Evolutionary conservation across 129 eudicot genomes (phyloP), one percentile per base, ranked within the genome.

Genomic region (Smallanthus sonchifolius): DNA sequence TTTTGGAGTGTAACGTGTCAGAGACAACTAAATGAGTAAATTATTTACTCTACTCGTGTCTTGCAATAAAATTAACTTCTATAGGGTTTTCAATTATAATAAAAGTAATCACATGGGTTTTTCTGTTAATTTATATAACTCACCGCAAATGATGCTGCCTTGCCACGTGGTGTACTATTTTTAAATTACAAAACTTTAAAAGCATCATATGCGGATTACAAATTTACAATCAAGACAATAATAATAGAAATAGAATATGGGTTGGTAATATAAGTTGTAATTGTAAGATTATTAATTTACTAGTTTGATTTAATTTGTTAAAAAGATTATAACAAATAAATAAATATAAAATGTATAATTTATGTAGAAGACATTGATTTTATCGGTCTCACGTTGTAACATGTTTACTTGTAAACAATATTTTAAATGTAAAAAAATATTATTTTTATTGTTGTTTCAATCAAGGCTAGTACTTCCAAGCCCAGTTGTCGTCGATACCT

Each of bases 61-160:
- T 59, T 30, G 39, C 65, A 59, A 14, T 14, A 6, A 65, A 65
- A 38, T 10, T 51, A 70, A 52, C 64, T 52, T 62, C 15, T 61
- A 35, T 9, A 64, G 47, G 78, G 75, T 67, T 71, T 73, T 35
- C 35, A 44, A 74, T 45, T 74, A 67, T 37, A 80, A 55, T 80
- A 74, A 74, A 65, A 73, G 56, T 44, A 73, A 74, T 66, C 83
- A 80, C 79, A 74, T 80, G 79, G 73, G 70, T 9, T 56, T 80
- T 66, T 71, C 67, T 60, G 73, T 48, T 73, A 72, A 83, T 4
- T 28, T 54, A 80, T 52, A 19, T 68, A 40, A 65, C 10, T 48
- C 65, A 36, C 69, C 80, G 80, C 79, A 64, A 82, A 64, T 72
- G 30, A 14, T 56, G 82, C 73, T 73, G 67, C 77, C 73, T 56